Conservation (phyloP, 176 grass and related monocot species). For the Avena insularis region DNA sequence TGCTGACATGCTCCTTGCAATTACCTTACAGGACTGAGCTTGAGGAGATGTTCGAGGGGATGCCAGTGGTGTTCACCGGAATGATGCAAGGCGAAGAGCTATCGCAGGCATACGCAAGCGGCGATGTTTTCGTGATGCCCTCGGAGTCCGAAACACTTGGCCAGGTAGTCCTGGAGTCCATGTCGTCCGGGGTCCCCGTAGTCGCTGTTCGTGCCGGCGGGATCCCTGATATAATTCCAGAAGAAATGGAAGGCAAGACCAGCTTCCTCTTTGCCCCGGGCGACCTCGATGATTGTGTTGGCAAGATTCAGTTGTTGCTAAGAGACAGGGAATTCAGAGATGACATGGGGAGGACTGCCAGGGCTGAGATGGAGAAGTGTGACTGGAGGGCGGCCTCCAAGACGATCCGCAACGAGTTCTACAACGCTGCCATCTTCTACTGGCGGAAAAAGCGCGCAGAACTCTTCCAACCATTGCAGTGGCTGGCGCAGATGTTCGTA, state of each 20-base stretch:
- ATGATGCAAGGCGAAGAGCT: constrained; percentile 92
- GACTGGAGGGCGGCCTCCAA: constrained; percentile 77
- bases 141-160: constrained; percentile 92
- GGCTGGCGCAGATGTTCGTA: constrained; percentile 61
- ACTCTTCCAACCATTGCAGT: constrained; percentile 60
- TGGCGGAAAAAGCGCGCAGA: constrained; percentile 82
- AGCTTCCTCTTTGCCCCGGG: constrained; percentile 88
- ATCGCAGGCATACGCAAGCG: constrained; percentile 78
- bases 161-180: constrained; percentile 87
- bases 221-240: constrained; percentile 83
- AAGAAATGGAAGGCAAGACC: constrained; percentile 74
- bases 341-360: constrained; percentile 64
- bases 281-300: constrained; percentile 64
- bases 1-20: constrained; percentile 2
- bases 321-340: constrained; percentile 59
- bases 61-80: constrained; percentile 85
- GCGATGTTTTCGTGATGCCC: constrained; percentile 89
- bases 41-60: constrained; percentile 85
- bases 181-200: constrained; percentile 85
- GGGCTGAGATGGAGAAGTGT: constrained; percentile 81
- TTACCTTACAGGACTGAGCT: constrained; percentile 62
- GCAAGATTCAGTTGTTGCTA: constrained; percentile 66
- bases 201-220: constrained; percentile 76
- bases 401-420: constrained; percentile 90
- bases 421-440: constrained; percentile 82